Evolutionary conservation across 2,329 filamentous ascomycete genomes (phyloP).

Genomic region (Elsinoe australis): DNA sequence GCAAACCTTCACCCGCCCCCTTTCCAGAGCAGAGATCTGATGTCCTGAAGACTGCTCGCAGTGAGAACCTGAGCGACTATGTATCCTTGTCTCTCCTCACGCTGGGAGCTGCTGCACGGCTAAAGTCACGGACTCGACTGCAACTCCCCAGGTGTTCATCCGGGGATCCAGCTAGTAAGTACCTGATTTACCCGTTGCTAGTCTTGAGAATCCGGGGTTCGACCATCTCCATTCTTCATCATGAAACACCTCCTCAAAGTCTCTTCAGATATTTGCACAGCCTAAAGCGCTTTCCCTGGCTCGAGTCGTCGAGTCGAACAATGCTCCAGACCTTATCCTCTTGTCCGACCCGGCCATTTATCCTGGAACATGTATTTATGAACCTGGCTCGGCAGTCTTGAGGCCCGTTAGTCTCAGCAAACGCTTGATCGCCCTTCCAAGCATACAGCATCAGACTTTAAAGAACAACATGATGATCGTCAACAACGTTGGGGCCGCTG

Average conservation of each 20-base stretch:
- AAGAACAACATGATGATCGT: conserved; percentile 3
- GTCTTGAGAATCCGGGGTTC: conserved; percentile 8
- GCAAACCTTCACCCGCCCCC: neutral
- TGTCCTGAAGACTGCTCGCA: neutral
- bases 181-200: conserved; percentile 15
- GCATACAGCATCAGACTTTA: neutral
- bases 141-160: conserved; percentile 12
- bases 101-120: neutral
- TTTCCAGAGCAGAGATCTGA: neutral
- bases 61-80: neutral
- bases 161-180: no score
- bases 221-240: neutral
- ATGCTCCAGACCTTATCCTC: conserved; percentile 6
- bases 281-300: conserved; percentile 9
- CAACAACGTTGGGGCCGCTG: conserved; percentile 1
- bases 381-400: neutral
- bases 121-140: neutral
- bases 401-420: conserved; percentile 4
- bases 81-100: neutral
- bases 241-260: conserved; percentile 6
- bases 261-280: conserved; percentile 1
- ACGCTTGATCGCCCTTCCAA: neutral
- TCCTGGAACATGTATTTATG: conserved; percentile 2
- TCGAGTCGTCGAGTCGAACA: neutral
- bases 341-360: conserved; percentile 12